Evolutionary conservation across 768 basidiomycete genomes (phyloP).

Genomic region (Serendipita sp.): DNA sequence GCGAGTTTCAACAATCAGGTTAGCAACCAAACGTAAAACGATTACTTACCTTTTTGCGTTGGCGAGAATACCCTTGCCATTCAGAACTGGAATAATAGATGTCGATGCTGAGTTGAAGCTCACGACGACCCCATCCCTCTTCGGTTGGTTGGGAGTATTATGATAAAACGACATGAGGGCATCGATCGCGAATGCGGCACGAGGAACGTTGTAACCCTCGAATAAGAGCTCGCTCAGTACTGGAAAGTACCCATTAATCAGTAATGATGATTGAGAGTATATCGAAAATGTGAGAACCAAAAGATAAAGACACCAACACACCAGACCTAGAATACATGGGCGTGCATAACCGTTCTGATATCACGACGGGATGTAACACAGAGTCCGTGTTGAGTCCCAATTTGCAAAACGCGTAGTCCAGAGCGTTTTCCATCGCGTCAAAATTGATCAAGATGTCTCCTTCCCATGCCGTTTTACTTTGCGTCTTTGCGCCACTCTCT

Average conservation of each 20-base stretch:
- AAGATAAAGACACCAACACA: slow-evolving; percentile 27
- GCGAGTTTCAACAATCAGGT: background rate
- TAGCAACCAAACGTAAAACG: background rate
- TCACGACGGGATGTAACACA: slow-evolving; percentile 77
- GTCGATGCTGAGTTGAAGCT: slow-evolving; percentile 89
- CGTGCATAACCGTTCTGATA: slow-evolving; percentile 83
- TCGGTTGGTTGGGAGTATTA: slow-evolving; percentile 36
- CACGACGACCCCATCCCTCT: slow-evolving; percentile 64
- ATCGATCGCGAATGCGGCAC: slow-evolving; percentile 77
- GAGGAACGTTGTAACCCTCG: slow-evolving; percentile 78
- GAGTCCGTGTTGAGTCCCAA: slow-evolving; percentile 65
- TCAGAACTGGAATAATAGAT: slow-evolving; percentile 73
- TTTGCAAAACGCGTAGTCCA: slow-evolving; percentile 83
- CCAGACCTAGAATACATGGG: slow-evolving; percentile 77
- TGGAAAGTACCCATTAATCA: slow-evolving; percentile 18
- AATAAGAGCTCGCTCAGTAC: slow-evolving; percentile 96
- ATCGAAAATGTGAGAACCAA: background rate
- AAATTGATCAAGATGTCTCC: slow-evolving; percentile 85
- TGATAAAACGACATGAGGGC: slow-evolving; percentile 86
- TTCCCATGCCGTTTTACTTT: slow-evolving; percentile 77
- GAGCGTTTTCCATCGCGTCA: slow-evolving; percentile 84
- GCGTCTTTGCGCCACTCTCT: slow-evolving; percentile 69
- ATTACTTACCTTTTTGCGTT: slow-evolving; percentile 63
- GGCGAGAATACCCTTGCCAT: slow-evolving; percentile 69
- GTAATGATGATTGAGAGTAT: background rate